phyloP scores from a whole-genome alignment of 768 basidiomycete species.

The Leccinum sublutescens region DNA sequence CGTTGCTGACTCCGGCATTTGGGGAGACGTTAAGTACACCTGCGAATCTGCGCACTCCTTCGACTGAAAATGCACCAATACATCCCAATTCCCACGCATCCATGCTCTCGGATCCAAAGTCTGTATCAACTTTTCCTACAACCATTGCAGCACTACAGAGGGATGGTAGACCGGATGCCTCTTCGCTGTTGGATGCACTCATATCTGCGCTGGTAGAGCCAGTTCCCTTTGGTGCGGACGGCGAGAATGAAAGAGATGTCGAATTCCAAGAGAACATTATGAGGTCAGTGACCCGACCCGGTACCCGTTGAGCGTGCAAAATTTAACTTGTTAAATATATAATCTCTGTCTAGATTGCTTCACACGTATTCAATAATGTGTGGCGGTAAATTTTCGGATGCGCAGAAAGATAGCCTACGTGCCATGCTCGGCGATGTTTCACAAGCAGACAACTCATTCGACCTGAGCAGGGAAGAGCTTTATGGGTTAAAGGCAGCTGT shows the following conservation, averaged over 20 bases:
- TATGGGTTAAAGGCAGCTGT: slow-evolving; percentile 20
- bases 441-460: slow-evolving; percentile 23
- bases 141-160: slow-evolving; percentile 47
- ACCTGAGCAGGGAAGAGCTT: slow-evolving; percentile 30
- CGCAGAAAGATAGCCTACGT: slow-evolving; percentile 31
- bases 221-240: slow-evolving; percentile 64
- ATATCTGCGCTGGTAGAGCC: slow-evolving; percentile 54
- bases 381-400: slow-evolving; percentile 30
- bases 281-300: slow-evolving; percentile 36
- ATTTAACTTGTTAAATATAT: neutral
- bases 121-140: slow-evolving; percentile 49
- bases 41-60: slow-evolving; percentile 20
- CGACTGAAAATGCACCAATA: slow-evolving; percentile 37
- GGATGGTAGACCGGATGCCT: slow-evolving; percentile 30
- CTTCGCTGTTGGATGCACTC: slow-evolving; percentile 45
- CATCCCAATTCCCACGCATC: slow-evolving; percentile 74
- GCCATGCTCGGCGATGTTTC: slow-evolving; percentile 25
- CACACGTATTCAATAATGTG: slow-evolving; percentile 51
- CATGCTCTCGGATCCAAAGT: slow-evolving; percentile 51
- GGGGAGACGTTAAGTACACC: slow-evolving; percentile 8
- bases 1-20: slow-evolving; percentile 57
- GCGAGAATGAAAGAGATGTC: slow-evolving; percentile 57
- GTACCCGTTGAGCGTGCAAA: neutral
- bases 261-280: slow-evolving; percentile 68
- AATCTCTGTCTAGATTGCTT: slow-evolving; percentile 39